Percentiles rank a stretch among this genome's conserved stretches.
These are phyloP conservation scores for Geopyxis carbonaria DNA, from an alignment of 495 filamentous ascomycete genomes.

Conservation along the genomic window DNA sequence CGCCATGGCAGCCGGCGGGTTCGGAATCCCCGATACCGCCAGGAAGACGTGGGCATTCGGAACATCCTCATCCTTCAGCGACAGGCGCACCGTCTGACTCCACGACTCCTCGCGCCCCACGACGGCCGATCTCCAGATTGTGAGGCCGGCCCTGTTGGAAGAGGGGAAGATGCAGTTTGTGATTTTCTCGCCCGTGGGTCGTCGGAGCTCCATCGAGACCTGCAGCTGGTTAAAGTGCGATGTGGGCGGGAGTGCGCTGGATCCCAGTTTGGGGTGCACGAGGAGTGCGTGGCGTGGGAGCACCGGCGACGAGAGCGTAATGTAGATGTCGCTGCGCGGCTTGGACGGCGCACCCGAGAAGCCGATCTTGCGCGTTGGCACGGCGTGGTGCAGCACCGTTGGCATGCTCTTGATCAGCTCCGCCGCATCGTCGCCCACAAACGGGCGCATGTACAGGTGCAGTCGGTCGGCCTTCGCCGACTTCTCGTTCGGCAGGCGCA, in stretches of 20 bases:
- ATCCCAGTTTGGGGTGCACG: slow-evolving; percentile 60
- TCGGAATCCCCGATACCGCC: slow-evolving; percentile 67
- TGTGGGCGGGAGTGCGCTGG: slow-evolving; percentile 45
- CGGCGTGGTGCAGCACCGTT: slow-evolving; percentile 66
- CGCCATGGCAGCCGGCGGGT: slow-evolving; percentile 71
- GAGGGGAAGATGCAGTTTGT: slow-evolving; percentile 75
- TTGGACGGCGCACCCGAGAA: slow-evolving; percentile 85
- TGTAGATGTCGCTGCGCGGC: slow-evolving; percentile 80
- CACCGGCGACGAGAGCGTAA: slow-evolving; percentile 60
- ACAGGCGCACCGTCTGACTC: slow-evolving; percentile 74
- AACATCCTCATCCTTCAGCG: slow-evolving; percentile 64
- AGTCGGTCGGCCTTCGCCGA: slow-evolving; percentile 52
- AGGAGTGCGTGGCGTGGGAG: slow-evolving; percentile 63
- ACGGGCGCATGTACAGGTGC: slow-evolving; percentile 59
- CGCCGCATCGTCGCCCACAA: slow-evolving; percentile 58
- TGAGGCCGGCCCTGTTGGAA: slow-evolving; percentile 55
- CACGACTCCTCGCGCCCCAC: slow-evolving; percentile 61
- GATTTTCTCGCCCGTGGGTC: slow-evolving; percentile 54
- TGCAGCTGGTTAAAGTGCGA: slow-evolving; percentile 60
- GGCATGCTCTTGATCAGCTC: slow-evolving; percentile 68
- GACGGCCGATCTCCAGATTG: slow-evolving; percentile 74
- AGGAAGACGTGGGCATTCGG: slow-evolving; percentile 73
- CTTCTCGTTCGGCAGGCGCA: slow-evolving; percentile 33
- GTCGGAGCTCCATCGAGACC: slow-evolving; percentile 74
- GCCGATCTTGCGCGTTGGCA: slow-evolving; percentile 71